Base-by-base conservation (phyloP, 208 protist species). In the Borovskyia barvae region DNA sequence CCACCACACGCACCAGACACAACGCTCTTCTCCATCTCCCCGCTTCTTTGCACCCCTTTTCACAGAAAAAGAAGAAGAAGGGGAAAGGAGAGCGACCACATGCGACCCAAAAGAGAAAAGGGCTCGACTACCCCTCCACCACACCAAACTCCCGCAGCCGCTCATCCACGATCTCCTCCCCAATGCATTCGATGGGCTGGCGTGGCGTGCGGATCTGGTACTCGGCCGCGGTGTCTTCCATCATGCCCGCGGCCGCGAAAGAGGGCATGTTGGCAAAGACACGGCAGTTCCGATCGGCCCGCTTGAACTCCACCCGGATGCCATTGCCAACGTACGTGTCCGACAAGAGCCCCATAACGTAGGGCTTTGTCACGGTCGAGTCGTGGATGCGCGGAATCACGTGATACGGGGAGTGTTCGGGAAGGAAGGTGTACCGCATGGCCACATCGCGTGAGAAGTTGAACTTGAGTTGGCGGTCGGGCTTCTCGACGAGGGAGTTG, bases 231-330 rank as follows among this genome's bases (percentile, higher is more conserved):
- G 78, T 66, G 40, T 84, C 78, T 36, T 79, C 69, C 47, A 77
- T 66, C 68, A 75, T 78, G 46, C 63, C 72, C 30, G 53, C 50
- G 45, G 67, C 57, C 26, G 42, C 51, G 57, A 92, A 92, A 48
- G 71, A 82, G 2, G 82, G 85, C 73, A 90, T 86, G 71, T 90
- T 92, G 32, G 69, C 68, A 47, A 92, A 90, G 26, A 90, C 68
- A 43, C 84, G 83, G 60, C 76, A 89, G 30, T 77, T 70, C 32
- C 58, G 56, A 54, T 73, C 50, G 14, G 90, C 62, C 65, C 72
- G 75, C 49, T 80, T 82, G 50, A 92, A 90, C 73, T 87, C 79
- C 22, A 92, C 75, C 49, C 62, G 59, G 58, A 87, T 75, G 30
- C 80, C 85, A 69, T 87, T 87, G 33, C 82, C 82, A 9, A 63